These are phyloP conservation scores for Candida qinlingensis DNA, from an alignment of 805 yeast species.

Conservation along the genomic window DNA sequence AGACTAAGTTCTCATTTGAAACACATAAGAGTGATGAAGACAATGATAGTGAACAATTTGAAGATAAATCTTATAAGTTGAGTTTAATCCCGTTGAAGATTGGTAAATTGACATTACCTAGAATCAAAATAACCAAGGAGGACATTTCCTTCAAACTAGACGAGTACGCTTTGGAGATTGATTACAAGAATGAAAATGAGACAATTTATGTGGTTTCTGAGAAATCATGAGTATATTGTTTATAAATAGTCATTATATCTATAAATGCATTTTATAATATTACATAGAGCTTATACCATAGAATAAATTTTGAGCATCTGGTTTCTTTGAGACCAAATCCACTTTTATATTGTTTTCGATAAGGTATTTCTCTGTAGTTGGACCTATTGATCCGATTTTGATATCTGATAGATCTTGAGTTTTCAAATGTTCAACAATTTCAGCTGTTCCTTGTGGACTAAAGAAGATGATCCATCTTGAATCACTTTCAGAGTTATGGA, in stretches of 20 bases:
- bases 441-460: slow-evolving; percentile 83
- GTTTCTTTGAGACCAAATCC: slow-evolving; percentile 61
- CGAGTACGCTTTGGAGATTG: slow-evolving; percentile 48
- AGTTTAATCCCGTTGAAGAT: slow-evolving; percentile 67
- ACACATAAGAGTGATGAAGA: slow-evolving; percentile 21
- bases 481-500: slow-evolving; percentile 8
- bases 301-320: slow-evolving; percentile 59
- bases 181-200: slow-evolving; percentile 63
- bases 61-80: slow-evolving; percentile 28
- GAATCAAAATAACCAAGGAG: slow-evolving; percentile 39
- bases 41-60: slow-evolving; percentile 11
- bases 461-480: slow-evolving; percentile 75
- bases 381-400: slow-evolving; percentile 82
- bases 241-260: neutral
- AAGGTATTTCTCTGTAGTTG: slow-evolving; percentile 74
- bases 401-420: slow-evolving; percentile 6
- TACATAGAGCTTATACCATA: slow-evolving; percentile 24
- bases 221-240: neutral
- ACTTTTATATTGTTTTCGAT: slow-evolving; percentile 47
- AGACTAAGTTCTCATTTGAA: slow-evolving; percentile 46
- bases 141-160: slow-evolving; percentile 25
- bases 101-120: slow-evolving; percentile 70
- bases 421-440: slow-evolving; percentile 45
- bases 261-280: neutral
- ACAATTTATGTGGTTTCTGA: slow-evolving; percentile 69